phyloP scores from a whole-genome alignment of 345 rosid genomes.

The Eucalyptus erythrocorys region DNA sequence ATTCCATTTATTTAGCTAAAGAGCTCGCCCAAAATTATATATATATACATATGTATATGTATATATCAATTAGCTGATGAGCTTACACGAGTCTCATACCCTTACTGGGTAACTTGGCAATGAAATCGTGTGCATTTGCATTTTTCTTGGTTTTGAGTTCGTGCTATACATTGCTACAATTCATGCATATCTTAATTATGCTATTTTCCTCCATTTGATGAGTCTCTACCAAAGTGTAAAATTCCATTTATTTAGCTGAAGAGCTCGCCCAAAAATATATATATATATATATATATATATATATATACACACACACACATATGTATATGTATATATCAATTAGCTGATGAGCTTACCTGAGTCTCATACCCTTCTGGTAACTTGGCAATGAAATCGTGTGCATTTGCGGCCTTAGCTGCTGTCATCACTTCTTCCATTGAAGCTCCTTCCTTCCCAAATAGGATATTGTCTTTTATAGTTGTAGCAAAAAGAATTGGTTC shows the following conservation, averaged over 20 bases:
- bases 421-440: slow-evolving; percentile 36
- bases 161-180: neutral
- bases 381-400: slow-evolving; percentile 56
- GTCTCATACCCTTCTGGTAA: slow-evolving; percentile 60
- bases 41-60: neutral
- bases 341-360: slow-evolving; percentile 23
- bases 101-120: slow-evolving; percentile 45
- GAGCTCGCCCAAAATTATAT: neutral
- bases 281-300: too few species aligned
- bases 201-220: neutral
- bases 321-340: neutral
- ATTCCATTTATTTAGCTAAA: neutral
- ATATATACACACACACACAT: too few species aligned
- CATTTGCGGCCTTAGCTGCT: slow-evolving; percentile 53
- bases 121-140: slow-evolving; percentile 68
- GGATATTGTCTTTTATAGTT: slow-evolving; percentile 46
- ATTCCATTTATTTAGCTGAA: neutral
- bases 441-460: slow-evolving; percentile 59
- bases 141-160: too few species aligned
- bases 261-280: neutral
- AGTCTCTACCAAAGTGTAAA: neutral
- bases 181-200: neutral
- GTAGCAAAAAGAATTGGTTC: slow-evolving; percentile 61
- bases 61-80: neutral
- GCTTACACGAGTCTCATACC: slow-evolving; percentile 59